These are phyloP conservation scores for Pseudonitzschia pungens DNA, from an alignment of 108 stramenopile genomes.

Conservation along the genomic window DNA sequence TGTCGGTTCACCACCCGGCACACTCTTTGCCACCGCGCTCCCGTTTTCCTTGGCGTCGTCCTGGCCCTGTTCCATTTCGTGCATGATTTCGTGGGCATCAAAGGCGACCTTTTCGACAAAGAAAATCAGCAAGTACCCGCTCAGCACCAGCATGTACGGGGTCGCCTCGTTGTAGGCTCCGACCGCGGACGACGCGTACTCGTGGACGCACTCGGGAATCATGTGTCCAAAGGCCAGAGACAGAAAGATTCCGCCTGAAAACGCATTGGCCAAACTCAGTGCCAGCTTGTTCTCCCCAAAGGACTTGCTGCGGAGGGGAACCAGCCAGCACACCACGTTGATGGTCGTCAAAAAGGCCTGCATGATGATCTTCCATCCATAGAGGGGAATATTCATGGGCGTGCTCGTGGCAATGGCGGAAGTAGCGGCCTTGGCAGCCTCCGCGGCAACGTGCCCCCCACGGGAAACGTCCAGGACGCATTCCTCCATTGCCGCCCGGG, in stretches of 20 bases:
- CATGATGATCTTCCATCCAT: constrained; percentile 88
- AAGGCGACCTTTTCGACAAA: constrained; percentile 97
- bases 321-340: constrained; percentile 89
- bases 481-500: constrained; percentile 1
- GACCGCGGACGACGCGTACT: constrained; percentile 50
- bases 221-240: constrained; percentile 95
- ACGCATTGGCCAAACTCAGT: constrained; percentile 90
- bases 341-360: constrained; percentile 82
- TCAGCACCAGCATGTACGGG: constrained; percentile 79
- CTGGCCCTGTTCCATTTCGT: constrained; percentile 64
- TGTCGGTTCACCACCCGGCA: constrained; percentile 14
- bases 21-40: neutral
- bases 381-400: constrained; percentile 73
- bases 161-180: constrained; percentile 67
- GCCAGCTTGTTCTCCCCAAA: constrained; percentile 80
- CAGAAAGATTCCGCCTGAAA: constrained; percentile 96
- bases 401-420: constrained; percentile 18
- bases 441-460: constrained; percentile 15
- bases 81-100: constrained; percentile 87
- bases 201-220: constrained; percentile 92
- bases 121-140: constrained; percentile 92
- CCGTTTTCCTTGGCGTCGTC: constrained; percentile 21
- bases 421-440: constrained; percentile 17
- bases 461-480: neutral
- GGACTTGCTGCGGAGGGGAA: constrained; percentile 79